These are phyloP conservation scores for Kockovaella imperatae DNA, from an alignment of 768 basidiomycete species.

Conservation along the genomic window DNA sequence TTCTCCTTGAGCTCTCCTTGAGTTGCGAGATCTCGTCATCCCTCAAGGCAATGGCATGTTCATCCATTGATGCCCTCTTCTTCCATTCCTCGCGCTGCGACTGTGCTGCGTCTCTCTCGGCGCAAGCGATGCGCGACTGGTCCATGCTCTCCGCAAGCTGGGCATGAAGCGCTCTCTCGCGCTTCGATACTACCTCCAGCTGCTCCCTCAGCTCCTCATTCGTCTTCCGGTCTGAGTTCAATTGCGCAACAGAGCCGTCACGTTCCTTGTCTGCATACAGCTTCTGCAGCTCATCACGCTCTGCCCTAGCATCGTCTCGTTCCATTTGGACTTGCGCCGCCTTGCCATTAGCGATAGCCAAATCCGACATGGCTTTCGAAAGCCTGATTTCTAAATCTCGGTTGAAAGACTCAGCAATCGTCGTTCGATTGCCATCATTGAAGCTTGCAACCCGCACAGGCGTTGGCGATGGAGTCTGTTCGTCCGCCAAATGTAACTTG, in stretches of 20 bases:
- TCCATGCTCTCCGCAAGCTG: neutral
- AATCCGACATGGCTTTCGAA: slow-evolving; percentile 25
- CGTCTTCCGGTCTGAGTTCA: neutral
- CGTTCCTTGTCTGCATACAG: slow-evolving; percentile 10
- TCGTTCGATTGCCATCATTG: slow-evolving; percentile 16
- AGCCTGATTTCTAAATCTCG: slow-evolving; percentile 34
- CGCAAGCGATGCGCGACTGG: no score
- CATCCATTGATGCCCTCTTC: neutral
- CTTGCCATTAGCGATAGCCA: neutral
- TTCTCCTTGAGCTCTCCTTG: no score
- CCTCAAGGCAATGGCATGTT: no score
- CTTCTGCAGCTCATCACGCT: neutral
- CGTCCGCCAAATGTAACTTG: neutral
- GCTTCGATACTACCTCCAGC: neutral
- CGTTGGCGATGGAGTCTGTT: neutral
- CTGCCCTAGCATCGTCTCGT: neutral
- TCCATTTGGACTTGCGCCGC: neutral
- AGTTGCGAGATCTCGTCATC: no score
- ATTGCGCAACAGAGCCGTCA: slow-evolving; percentile 2
- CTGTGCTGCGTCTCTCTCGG: slow-evolving; percentile 9
- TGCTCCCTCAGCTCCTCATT: neutral
- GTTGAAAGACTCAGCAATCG: slow-evolving; percentile 17
- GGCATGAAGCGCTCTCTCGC: neutral
- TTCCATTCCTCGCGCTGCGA: slow-evolving; percentile 9
- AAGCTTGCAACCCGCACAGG: neutral